phyloP scores from a whole-genome alignment of 2,329 filamentous ascomycete species.

The Hymenoscyphus albidus region DNA sequence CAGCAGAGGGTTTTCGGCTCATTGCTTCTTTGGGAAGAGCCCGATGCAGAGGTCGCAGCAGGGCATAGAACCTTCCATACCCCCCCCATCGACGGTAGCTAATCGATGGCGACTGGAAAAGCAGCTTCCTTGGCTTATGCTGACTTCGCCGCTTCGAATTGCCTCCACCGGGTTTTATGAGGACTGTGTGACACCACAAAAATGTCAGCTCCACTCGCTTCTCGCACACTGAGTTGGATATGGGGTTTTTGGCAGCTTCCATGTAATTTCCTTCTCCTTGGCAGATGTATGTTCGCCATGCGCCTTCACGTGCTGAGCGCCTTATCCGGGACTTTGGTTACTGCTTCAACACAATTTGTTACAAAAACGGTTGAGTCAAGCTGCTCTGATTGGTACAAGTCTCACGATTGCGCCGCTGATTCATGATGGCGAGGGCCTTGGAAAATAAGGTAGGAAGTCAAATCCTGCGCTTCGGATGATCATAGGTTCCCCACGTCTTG shows the following conservation, averaged over 20 bases:
- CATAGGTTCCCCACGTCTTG: slow-evolving; percentile 11
- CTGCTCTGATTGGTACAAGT: background rate
- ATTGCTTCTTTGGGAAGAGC: background rate
- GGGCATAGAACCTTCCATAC: slow-evolving; percentile 2
- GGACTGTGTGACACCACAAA: background rate
- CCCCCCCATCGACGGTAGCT: background rate
- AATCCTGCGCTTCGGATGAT: slow-evolving; percentile 15
- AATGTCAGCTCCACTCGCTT: slow-evolving; percentile 6
- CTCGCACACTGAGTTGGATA: slow-evolving; percentile 4
- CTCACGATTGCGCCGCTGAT: slow-evolving; percentile 19
- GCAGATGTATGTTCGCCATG: background rate
- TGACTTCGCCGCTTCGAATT: slow-evolving; percentile 6
- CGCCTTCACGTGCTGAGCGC: slow-evolving; percentile 13
- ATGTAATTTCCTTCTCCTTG: background rate
- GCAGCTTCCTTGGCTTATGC: slow-evolving; percentile 6
- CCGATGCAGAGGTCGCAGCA: background rate
- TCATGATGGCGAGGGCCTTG: slow-evolving; percentile 11
- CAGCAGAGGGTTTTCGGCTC: background rate
- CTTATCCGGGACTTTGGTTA: slow-evolving; percentile 13
- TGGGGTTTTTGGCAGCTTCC: background rate
- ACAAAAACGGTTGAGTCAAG: slow-evolving; percentile 20
- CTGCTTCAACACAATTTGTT: slow-evolving; percentile 10
- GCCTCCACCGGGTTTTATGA: background rate
- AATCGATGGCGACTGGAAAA: background rate
- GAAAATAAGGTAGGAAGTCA: slow-evolving; percentile 21